Percentiles rank a stretch among this genome's conserved stretches.
Evolutionary conservation across 371 early-diverging fungal genomes (phyloP).

Genomic region (Syncephalastrum monosporum): DNA sequence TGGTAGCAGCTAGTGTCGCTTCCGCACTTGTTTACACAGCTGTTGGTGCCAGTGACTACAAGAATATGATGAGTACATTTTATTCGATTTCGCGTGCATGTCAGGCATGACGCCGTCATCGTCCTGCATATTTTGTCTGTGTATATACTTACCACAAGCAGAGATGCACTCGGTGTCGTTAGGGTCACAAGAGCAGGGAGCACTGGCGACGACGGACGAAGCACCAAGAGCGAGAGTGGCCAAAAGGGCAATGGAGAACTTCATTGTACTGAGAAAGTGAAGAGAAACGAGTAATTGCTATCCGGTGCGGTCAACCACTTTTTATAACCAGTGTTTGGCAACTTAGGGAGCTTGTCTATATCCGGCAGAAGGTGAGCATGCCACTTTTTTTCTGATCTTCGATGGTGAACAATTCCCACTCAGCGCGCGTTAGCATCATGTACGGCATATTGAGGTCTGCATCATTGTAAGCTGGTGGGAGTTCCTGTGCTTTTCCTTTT

Average conservation of each 20-base stretch:
- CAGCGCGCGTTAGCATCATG: no score
- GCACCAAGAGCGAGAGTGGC: constrained; percentile 10
- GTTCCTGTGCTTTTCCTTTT: no score
- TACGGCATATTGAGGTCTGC: no score
- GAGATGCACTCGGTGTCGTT: constrained; percentile 10
- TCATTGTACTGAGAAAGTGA: constrained; percentile 3
- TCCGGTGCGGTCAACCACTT: no score
- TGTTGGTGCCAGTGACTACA: constrained; percentile 13
- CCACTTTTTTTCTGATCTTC: no score
- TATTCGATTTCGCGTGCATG: neutral
- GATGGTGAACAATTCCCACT: no score
- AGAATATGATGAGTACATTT: neutral
- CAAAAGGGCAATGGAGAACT: constrained; percentile 11
- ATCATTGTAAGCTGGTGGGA: no score
- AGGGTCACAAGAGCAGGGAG: constrained; percentile 12
- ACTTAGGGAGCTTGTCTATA: no score
- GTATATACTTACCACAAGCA: constrained; percentile 12
- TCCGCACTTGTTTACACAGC: constrained; percentile 10
- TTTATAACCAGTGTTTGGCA: no score
- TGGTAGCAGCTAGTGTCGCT: constrained; percentile 11
- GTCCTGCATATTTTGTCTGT: neutral
- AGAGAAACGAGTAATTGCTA: no score
- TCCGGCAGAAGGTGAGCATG: no score
- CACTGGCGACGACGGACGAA: constrained; percentile 3
- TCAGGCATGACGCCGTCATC: neutral